Evolutionary conservation across 2,329 filamentous ascomycete genomes (phyloP), one percentile per base, ranked within the genome.

Genomic region (Exophiala spinifera): DNA sequence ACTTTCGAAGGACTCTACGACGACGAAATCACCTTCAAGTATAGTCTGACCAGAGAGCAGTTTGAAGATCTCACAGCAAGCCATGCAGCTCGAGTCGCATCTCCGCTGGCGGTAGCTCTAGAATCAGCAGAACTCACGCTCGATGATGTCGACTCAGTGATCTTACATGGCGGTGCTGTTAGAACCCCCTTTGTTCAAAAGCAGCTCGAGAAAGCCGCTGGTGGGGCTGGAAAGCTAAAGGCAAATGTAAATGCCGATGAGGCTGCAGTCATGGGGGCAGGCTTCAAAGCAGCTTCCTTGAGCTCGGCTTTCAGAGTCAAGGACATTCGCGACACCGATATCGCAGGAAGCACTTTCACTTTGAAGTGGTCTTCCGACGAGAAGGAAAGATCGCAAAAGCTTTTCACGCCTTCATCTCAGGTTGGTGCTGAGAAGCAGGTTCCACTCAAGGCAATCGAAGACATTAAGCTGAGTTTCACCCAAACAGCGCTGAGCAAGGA

Each of bases 281-380:
- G 88, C 23, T 97, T 99, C 79, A 89, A 91, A 68, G 94, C 89
- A 47, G 94, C 94, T 49, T 85, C 89, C 64, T 80, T 99, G 55
- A 96, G 90, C 73, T 91, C 92, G 37, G 92, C 88, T 69, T 99
- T 99, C 84, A 87, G 91, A 58, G 94, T 99, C 68, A 99, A 97
- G 79, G 94, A 97, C 68, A 99, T 99, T 62, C 82, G 88, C 55
- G 83, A 88, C 48, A 80, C 78, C n/a, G 94, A 99, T 65, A 83
- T 81, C 19, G 82, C 88, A 39, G 79, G 79, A 40, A 96, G 94
- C 69, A 77, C 85, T 1, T 81, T 87, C 23, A 84, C 85, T 53
- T 81, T 96, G 65, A 88, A 86, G 70, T 96, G 89, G 82, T 82
- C 76, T 34, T 78, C 82, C 53, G 84, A 87, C 59, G 80, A 82